Percentiles rank a stretch among this genome's conserved stretches.
Evolutionary conservation across 768 basidiomycete species (phyloP).

Genomic region (Tricholoma saponaceum): DNA sequence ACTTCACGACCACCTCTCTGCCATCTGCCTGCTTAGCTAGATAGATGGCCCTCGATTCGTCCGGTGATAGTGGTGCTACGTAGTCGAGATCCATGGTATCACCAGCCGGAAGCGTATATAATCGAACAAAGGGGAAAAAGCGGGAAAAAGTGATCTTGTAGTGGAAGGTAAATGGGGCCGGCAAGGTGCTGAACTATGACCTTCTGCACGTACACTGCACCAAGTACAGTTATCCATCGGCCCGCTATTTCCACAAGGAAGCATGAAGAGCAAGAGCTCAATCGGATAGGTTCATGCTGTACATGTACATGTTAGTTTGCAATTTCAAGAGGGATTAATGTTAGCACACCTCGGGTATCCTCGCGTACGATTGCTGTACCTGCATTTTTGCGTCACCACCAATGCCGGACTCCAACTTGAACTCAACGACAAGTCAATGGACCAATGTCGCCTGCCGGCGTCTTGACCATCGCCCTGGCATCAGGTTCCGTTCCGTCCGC

Average conservation of each 20-base stretch:
- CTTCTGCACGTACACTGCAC: slow-evolving; percentile 13
- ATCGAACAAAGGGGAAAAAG: too few relatives aligned
- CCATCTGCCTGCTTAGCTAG: not conserved
- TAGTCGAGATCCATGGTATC: too few relatives aligned
- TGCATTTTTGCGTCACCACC: not conserved
- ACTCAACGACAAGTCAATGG: not conserved
- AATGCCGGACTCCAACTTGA: not conserved
- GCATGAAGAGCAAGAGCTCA: slow-evolving; percentile 8
- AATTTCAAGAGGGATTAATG: not conserved
- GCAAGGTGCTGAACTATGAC: slow-evolving; percentile 11
- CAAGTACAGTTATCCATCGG: slow-evolving; percentile 12
- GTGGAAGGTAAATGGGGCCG: slow-evolving; percentile 11
- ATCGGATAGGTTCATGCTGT: not conserved
- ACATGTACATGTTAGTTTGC: not conserved
- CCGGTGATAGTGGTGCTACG: too few relatives aligned
- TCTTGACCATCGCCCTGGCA: not conserved
- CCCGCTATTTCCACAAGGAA: slow-evolving; percentile 13
- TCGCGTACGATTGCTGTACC: not conserved
- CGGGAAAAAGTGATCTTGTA: too few relatives aligned
- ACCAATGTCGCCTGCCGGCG: not conserved
- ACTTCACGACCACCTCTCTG: slow-evolving; percentile 10
- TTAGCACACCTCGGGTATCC: not conserved
- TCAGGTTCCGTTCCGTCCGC: not conserved
- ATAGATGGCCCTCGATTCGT: slow-evolving; percentile 1
- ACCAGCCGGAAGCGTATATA: too few relatives aligned